Evolutionary conservation across 1,284 basidiomycete genomes (phyloP), one percentile per base, ranked within the genome.

Genomic region (Trametes polyzona): DNA sequence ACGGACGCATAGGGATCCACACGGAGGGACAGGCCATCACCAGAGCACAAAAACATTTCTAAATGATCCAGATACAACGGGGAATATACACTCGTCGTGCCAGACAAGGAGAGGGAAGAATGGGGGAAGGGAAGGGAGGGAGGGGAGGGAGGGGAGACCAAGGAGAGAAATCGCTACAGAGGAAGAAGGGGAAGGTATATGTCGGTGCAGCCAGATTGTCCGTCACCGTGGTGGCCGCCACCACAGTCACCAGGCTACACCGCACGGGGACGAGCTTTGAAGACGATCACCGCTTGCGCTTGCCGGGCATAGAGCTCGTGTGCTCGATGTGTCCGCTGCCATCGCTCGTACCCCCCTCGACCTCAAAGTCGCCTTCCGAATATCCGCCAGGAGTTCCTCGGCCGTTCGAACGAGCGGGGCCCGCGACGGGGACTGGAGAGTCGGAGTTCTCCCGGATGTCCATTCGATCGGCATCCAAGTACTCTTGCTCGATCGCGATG

Each of bases 201-300:
- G 39, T 26, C 14, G 39, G 21, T 29, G 44, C 36, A 29, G 30
- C 21, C 27, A 19, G 48, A 40, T 30, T 40, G 37, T 50, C 19
- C 48, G 23, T 41, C 37, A 32, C 33, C 29, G 7, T 33, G 37
- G 19, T 27, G 26, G 37, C 14, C 16, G 21, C 24, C 27, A 32
- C 29, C 29, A 26, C 21, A 42, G 37, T 41, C 47, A 30, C 47
- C 36, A 12, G n/a, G 36, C n/a, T 17, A 33, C 33, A 19, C 21
- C 35, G 16, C 36, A 26, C 9, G 23, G 26, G 35, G 27, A 6
- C 10, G 14, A 17, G 52, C 24, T 29, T 35, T 32, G 27, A 16
- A 8, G 36, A 29, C 10, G 19, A 14, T 65, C 55, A 69, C 61
- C 69, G 69, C 67, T 71, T 73, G 57, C 72, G 69, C 62, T 74